A percentile compares a stretch with the other conserved stretches of the same genome.
Evolutionary conservation across 805 yeast genomes (phyloP).

Genomic region (Ogataea nakhonphanomensis): DNA sequence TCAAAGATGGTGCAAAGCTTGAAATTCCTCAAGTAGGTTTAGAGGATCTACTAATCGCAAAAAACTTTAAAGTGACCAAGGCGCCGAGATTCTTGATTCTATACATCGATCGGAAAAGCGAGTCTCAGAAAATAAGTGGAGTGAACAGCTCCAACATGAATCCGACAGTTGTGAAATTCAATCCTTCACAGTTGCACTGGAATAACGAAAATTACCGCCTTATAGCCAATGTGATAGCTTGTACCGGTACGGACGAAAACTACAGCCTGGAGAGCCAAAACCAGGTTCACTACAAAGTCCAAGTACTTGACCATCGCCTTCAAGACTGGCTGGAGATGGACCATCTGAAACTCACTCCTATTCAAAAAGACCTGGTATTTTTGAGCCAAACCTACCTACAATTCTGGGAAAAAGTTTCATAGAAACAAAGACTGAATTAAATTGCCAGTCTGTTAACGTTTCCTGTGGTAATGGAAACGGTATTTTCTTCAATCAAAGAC

Average conservation of each 20-base stretch:
- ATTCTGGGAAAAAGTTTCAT: slow-evolving; percentile 49
- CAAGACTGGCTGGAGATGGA: slow-evolving; percentile 58
- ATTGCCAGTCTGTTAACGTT: slow-evolving; percentile 89
- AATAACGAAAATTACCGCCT: slow-evolving; percentile 38
- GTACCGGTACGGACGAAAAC: slow-evolving; percentile 18
- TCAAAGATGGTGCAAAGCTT: slow-evolving; percentile 43
- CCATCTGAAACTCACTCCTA: slow-evolving; percentile 44
- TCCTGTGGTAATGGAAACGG: slow-evolving; percentile 82
- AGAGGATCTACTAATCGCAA: slow-evolving; percentile 40
- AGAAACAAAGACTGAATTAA: slow-evolving; percentile 39
- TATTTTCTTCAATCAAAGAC: slow-evolving; percentile 80
- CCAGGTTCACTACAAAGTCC: slow-evolving; percentile 45
- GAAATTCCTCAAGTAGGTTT: slow-evolving; percentile 53
- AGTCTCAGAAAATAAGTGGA: slow-evolving; percentile 30
- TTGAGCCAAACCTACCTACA: slow-evolving; percentile 62
- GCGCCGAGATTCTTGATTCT: slow-evolving; percentile 55
- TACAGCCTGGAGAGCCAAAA: slow-evolving; percentile 8
- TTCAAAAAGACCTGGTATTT: slow-evolving; percentile 58
- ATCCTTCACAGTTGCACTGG: slow-evolving; percentile 34
- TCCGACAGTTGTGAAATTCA: slow-evolving; percentile 62
- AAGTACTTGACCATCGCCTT: slow-evolving; percentile 37
- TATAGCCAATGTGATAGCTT: slow-evolving; percentile 45
- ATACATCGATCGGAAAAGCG: slow-evolving; percentile 53
- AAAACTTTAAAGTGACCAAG: slow-evolving; percentile 36
- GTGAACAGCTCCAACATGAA: slow-evolving; percentile 42